These are phyloP conservation scores for Ogataea neopini DNA, from an alignment of 805 yeast species.

Conservation along the genomic window DNA sequence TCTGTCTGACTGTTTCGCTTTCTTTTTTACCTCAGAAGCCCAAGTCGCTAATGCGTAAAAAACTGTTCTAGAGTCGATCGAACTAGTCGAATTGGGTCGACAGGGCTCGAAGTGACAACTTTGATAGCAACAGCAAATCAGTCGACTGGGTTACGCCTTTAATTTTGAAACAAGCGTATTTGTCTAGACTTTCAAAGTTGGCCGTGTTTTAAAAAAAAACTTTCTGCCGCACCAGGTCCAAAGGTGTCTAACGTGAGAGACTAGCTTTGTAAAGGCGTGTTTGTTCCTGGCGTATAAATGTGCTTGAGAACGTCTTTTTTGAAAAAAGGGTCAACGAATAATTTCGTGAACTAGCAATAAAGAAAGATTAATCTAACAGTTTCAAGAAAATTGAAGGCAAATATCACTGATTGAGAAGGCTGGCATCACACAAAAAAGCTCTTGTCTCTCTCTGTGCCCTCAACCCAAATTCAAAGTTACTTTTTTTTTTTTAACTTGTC, in stretches of 20 bases:
- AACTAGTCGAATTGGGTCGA: background rate
- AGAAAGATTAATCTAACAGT: background rate
- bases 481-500: background rate
- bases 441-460: background rate
- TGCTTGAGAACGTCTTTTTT: background rate
- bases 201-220: constrained; percentile 2
- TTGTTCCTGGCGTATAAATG: background rate
- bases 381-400: no score
- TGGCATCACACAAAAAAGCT: background rate
- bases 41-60: background rate
- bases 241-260: background rate
- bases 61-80: background rate
- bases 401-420: no score
- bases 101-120: background rate
- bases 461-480: background rate
- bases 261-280: background rate
- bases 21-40: background rate
- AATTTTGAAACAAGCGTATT: background rate
- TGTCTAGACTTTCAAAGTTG: constrained; percentile 2
- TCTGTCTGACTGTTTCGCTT: background rate
- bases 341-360: background rate
- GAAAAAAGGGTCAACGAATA: background rate
- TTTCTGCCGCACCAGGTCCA: constrained; percentile 4
- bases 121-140: background rate
- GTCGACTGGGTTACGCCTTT: background rate